These are phyloP conservation scores for Pleurotus sapidus DNA, from an alignment of 768 basidiomycete species.

Conservation along the genomic window DNA sequence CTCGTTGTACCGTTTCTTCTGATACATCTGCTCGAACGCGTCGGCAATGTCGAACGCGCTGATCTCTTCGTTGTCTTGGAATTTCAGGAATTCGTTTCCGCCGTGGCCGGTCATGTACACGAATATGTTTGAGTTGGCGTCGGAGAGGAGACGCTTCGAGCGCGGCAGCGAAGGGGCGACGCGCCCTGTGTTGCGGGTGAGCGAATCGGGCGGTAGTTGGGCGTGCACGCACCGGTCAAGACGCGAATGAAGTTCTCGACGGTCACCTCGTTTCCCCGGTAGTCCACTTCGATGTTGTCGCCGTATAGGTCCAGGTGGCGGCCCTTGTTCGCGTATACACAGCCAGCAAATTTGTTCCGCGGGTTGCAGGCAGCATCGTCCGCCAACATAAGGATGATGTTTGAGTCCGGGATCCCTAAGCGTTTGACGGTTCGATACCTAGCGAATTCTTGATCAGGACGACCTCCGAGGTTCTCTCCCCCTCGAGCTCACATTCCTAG, in stretches of 20 bases:
- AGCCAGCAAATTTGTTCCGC: conserved; percentile 88
- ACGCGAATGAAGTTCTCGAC: conserved; percentile 95
- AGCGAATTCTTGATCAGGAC: neutral
- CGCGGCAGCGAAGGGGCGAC: conserved; percentile 82
- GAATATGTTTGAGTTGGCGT: conserved; percentile 90
- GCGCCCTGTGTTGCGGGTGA: conserved; percentile 52
- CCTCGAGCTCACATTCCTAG: conserved; percentile 80
- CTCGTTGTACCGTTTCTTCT: conserved; percentile 97
- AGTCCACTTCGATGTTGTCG: conserved; percentile 97
- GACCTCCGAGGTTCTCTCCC: neutral
- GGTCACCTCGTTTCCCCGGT: conserved; percentile 96
- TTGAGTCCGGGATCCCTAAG: conserved; percentile 96
- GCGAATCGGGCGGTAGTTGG: neutral
- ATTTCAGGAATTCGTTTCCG: conserved; percentile 97
- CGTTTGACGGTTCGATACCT: conserved; percentile 99
- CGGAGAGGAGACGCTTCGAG: conserved; percentile 88
- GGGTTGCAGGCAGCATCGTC: conserved; percentile 95
- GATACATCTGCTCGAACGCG: conserved; percentile 98
- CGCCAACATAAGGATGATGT: conserved; percentile 98
- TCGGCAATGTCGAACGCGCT: conserved; percentile 97
- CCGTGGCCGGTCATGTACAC: conserved; percentile 99
- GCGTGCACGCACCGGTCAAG: conserved; percentile 72
- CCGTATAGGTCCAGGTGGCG: conserved; percentile 88
- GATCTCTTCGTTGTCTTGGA: conserved; percentile 98
- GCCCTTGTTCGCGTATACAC: conserved; percentile 87